Conservation (phyloP, 1,284 basidiomycete species). For the Bjerkandera adusta region DNA sequence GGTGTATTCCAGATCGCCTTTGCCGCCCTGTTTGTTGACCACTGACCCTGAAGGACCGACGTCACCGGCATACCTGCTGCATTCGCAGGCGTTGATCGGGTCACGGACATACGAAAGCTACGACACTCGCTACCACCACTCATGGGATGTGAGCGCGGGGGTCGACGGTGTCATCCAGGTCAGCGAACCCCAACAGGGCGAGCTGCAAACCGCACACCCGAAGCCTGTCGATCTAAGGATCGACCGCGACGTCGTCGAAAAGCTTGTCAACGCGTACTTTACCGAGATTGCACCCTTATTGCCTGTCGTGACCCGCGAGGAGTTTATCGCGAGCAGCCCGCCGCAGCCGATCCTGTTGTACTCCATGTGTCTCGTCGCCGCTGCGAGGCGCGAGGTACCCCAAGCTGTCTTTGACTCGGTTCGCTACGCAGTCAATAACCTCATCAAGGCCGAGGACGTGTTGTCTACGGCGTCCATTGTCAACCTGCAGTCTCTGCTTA, state of each 20-base stretch:
- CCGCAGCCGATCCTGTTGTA: slow-evolving; percentile 86
- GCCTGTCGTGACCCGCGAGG: slow-evolving; percentile 83
- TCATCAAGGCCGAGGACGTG: slow-evolving; percentile 89
- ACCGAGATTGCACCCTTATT: slow-evolving; percentile 81
- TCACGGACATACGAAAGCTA: slow-evolving; percentile 83
- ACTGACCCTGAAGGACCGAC: slow-evolving; percentile 71
- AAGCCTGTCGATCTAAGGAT: slow-evolving; percentile 67
- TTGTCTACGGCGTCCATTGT: slow-evolving; percentile 83
- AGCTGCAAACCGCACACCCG: slow-evolving; percentile 49
- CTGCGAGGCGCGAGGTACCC: slow-evolving; percentile 81
- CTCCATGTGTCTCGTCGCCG: slow-evolving; percentile 89
- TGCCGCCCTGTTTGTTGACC: slow-evolving; percentile 25
- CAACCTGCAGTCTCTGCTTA: slow-evolving; percentile 88
- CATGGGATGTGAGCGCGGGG: slow-evolving; percentile 77
- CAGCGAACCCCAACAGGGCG: slow-evolving; percentile 58
- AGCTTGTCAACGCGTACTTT: slow-evolving; percentile 91
- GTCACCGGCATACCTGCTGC: slow-evolving; percentile 81
- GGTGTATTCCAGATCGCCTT: slow-evolving; percentile 12
- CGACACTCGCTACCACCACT: slow-evolving; percentile 81
- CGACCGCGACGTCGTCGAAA: slow-evolving; percentile 76
- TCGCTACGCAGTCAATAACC: slow-evolving; percentile 78
- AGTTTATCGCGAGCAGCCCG: slow-evolving; percentile 76
- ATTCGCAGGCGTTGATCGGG: slow-evolving; percentile 85
- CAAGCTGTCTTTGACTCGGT: slow-evolving; percentile 83
- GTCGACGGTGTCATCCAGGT: slow-evolving; percentile 91